Base-by-base conservation (phyloP, 768 basidiomycete species). In the Collybiopsis confluens region DNA sequence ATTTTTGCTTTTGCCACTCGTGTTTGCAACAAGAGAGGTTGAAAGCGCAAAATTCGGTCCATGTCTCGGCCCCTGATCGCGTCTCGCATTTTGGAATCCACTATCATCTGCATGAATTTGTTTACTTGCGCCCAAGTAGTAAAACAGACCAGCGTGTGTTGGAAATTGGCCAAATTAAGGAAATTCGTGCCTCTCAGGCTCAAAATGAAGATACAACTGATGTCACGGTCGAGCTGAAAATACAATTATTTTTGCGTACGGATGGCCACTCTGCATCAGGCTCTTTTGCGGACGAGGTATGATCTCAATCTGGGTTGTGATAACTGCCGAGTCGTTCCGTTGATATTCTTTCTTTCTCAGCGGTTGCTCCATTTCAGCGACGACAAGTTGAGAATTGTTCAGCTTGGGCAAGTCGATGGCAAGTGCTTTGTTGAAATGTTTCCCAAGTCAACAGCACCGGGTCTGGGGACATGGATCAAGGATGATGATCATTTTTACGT, bases 101-200 rank as follows among this genome's bases (percentile, higher is more conserved):
- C 0, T 90, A 82, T 61, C 88, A 89, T 58, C 48, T 69, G 8
- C 45, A 74, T 41, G 88, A 89, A 56, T 88, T 80, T 56, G 74
- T 86, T 9, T 89, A 86, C 61, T 51, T 86, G 36, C 73, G 70
- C 36, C 67, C 68, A 10, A 55, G 65, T 36, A 53, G 61, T 16
- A 21, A 46, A 41, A 8, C 61, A 6, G 30, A 33, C 30, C 30
- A 33, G 13, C 6, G 30, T 5, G 60, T 78, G 0, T 72, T 85
- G 41, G 62, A 70, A 4, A 79, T 90, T 52, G 85, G 74, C 0
- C 86, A 86, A 58, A 78, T 90, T 36, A 56, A 69, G 13, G 61
- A 66, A 33, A 33, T 33, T 13, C 30, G n/a, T 33, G 6, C 30
- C 30, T 33, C 6, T 13, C 30, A 33, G 13, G 30, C 5, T 33